Conservation (phyloP, 768 basidiomycete species). For the Paxillus ammoniavirescens region DNA sequence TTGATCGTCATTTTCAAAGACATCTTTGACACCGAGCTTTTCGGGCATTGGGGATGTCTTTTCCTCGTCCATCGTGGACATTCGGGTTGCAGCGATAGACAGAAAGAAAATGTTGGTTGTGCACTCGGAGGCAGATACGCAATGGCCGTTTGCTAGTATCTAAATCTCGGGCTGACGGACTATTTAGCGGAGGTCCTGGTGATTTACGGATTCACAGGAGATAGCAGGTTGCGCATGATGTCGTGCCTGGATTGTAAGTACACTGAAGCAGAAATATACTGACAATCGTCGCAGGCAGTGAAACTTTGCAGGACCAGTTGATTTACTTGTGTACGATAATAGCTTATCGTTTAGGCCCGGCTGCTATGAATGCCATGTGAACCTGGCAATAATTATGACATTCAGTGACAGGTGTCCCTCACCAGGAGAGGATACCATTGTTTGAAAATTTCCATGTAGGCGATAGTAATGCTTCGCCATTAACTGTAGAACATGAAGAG, state of each 20-base stretch:
- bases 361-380: not conserved
- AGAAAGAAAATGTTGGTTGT: too few relatives aligned
- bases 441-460: not conserved
- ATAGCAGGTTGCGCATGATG: too few relatives aligned
- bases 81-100: too few relatives aligned
- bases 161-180: too few relatives aligned
- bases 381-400: not conserved
- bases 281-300: too few relatives aligned
- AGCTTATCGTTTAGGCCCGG: not conserved
- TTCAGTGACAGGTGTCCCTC: not conserved
- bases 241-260: too few relatives aligned
- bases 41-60: not conserved
- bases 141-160: too few relatives aligned
- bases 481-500: not conserved
- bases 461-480: not conserved
- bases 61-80: constrained; percentile 7
- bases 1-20: constrained; percentile 43
- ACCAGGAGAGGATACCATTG: not conserved
- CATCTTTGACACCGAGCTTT: constrained; percentile 7
- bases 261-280: too few relatives aligned
- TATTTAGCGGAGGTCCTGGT: too few relatives aligned
- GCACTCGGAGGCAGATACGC: too few relatives aligned
- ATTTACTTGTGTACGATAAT: not conserved
- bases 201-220: too few relatives aligned
- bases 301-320: too few relatives aligned